Percentiles rank a stretch among this genome's conserved stretches.
These are phyloP conservation scores for Basidioascus undulatus DNA, from an alignment of 768 basidiomycete species.

Conservation along the genomic window DNA sequence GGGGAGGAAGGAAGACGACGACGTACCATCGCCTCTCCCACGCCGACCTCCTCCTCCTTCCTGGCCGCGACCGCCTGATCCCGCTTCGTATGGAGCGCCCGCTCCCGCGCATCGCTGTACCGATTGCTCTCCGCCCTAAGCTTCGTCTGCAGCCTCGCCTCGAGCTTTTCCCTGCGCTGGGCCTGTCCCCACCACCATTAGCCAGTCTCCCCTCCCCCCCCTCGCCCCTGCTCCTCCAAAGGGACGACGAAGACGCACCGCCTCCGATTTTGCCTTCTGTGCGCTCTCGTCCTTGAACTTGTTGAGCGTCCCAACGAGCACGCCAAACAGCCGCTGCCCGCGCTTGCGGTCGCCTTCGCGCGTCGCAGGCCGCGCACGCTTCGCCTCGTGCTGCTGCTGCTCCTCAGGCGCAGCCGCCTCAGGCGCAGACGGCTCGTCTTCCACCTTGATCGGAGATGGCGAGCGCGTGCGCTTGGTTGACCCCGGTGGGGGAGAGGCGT, in stretches of 20 bases:
- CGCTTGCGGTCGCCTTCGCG: conserved; percentile 50
- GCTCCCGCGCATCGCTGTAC: conserved; percentile 64
- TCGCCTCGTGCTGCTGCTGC: too few relatives aligned
- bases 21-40: conserved; percentile 58
- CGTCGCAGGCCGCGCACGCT: too few relatives aligned
- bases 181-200: too few relatives aligned
- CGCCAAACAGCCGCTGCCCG: conserved; percentile 69
- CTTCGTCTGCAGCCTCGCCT: conserved; percentile 64
- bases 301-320: conserved; percentile 57
- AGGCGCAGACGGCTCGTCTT: too few relatives aligned
- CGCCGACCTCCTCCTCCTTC: conserved; percentile 57
- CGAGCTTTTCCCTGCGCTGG: conserved; percentile 58
- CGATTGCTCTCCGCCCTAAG: conserved; percentile 64
- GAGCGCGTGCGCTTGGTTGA: too few relatives aligned
- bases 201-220: too few relatives aligned
- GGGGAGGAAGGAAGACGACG: not conserved
- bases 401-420: too few relatives aligned
- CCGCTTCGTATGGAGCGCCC: conserved; percentile 65
- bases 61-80: conserved; percentile 50
- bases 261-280: conserved; percentile 60
- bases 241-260: conserved; percentile 24
- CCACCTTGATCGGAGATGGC: too few relatives aligned
- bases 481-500: too few relatives aligned
- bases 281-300: conserved; percentile 73
- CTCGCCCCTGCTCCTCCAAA: too few relatives aligned